Evolutionary conservation across 192 early-diverging fungal species (phyloP).

Genomic region (Coemansia sp.): DNA sequence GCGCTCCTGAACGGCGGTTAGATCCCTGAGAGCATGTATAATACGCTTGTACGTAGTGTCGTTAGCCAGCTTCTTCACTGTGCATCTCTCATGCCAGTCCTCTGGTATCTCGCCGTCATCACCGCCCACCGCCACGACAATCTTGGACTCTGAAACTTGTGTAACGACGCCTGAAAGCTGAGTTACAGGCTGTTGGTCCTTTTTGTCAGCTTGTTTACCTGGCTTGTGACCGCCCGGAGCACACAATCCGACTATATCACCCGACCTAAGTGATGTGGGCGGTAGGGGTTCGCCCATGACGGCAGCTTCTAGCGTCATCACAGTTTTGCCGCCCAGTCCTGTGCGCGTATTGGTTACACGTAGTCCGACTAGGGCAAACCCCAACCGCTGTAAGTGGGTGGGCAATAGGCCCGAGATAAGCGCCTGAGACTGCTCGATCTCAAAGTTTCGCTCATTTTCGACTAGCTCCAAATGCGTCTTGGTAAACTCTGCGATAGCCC

Average conservation of each 20-base stretch:
- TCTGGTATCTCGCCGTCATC: conserved; percentile 58
- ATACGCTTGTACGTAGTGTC: conserved; percentile 52
- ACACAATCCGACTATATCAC: conserved; percentile 75
- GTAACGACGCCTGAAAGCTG: conserved; percentile 61
- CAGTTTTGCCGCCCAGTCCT: conserved; percentile 70
- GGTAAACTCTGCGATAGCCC: conserved; percentile 17
- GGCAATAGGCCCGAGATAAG: conserved; percentile 55
- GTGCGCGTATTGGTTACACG: conserved; percentile 65
- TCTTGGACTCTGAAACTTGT: conserved; percentile 59
- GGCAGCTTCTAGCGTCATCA: conserved; percentile 69
- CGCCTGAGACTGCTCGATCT: conserved; percentile 42
- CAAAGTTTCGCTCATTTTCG: conserved; percentile 60
- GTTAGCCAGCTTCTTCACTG: conserved; percentile 61
- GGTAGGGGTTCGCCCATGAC: conserved; percentile 63
- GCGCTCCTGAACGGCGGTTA: conserved; percentile 25
- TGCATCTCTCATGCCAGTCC: conserved; percentile 66
- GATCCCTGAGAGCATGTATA: conserved; percentile 35
- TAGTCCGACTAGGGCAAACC: conserved; percentile 66
- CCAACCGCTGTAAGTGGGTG: conserved; percentile 67
- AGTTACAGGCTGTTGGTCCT: not conserved
- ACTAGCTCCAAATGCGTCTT: conserved; percentile 59
- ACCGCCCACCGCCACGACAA: conserved; percentile 68
- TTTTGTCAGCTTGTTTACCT: conserved; percentile 27
- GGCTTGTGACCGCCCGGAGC: conserved; percentile 30
- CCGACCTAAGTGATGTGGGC: conserved; percentile 63